These are phyloP conservation scores for Mucor irregularis DNA, from an alignment of 371 early-diverging fungal species.

Conservation along the genomic window DNA sequence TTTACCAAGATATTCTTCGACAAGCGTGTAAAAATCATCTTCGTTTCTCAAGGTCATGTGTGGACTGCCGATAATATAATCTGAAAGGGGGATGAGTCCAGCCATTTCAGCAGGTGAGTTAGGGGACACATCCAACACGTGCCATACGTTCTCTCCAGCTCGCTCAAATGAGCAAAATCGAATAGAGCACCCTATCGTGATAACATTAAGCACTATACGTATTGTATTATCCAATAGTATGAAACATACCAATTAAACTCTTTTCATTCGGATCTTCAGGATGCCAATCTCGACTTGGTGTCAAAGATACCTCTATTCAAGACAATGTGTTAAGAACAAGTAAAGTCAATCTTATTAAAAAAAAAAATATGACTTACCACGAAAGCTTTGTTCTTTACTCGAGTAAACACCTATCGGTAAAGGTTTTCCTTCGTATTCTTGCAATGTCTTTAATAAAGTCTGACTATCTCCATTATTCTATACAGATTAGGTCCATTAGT, in stretches of 20 bases:
- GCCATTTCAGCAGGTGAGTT: conserved; percentile 72
- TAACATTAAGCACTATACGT: neutral
- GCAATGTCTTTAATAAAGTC: conserved; percentile 47
- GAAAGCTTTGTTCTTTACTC: conserved; percentile 62
- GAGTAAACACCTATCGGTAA: conserved; percentile 68
- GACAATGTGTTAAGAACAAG: neutral
- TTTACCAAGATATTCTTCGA: conserved; percentile 57
- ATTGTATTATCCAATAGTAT: neutral
- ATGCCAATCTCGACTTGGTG: conserved; percentile 58
- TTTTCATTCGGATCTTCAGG: conserved; percentile 40
- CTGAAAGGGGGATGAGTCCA: conserved; percentile 61
- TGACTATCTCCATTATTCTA: conserved; percentile 55
- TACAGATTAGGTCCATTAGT: neutral
- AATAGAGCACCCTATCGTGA: conserved; percentile 63
- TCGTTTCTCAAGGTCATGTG: conserved; percentile 54
- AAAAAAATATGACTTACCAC: conserved; percentile 41
- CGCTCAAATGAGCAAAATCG: conserved; percentile 72
- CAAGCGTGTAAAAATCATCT: conserved; percentile 62
- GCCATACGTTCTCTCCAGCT: conserved; percentile 74
- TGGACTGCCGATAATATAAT: conserved; percentile 71
- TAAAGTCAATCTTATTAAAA: neutral
- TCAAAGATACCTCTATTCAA: conserved; percentile 53
- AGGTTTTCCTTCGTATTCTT: conserved; percentile 53
- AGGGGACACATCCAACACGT: conserved; percentile 61
- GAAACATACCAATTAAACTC: conserved; percentile 44